Conservation (phyloP, 768 basidiomycete genomes). For the Tricholoma furcatifolium region DNA sequence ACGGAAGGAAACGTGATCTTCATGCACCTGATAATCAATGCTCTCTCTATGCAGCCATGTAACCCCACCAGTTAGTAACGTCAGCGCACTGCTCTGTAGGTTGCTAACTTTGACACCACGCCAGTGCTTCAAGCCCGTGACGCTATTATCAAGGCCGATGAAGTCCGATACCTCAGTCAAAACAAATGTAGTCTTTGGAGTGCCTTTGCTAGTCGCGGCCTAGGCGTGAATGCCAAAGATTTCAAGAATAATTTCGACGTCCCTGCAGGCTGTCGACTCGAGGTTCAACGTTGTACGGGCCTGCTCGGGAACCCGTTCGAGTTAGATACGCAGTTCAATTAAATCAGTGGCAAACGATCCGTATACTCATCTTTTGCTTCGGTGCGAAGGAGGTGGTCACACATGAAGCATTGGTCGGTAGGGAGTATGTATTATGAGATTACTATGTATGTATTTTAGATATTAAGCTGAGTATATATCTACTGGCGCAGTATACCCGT, state of each 20-base stretch:
- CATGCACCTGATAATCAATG: conserved; percentile 38
- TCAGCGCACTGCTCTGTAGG: not conserved
- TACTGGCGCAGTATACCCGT: not conserved
- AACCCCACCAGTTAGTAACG: conserved; percentile 35
- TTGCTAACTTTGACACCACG: not conserved
- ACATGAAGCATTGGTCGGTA: no score
- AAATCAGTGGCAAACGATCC: no score
- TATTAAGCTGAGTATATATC: not conserved
- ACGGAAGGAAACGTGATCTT: conserved; percentile 34
- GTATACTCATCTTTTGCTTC: no score
- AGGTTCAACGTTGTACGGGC: no score
- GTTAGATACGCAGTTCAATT: no score
- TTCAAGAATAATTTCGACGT: conserved; percentile 2
- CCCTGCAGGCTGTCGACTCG: conserved; percentile 4
- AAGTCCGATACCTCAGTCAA: conserved; percentile 33
- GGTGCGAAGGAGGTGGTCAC: no score
- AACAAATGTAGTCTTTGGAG: conserved; percentile 39
- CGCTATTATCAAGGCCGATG: conserved; percentile 42
- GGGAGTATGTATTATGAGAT: no score
- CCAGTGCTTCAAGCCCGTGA: conserved; percentile 33
- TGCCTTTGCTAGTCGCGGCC: conserved; percentile 38
- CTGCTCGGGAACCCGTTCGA: no score
- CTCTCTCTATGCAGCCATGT: conserved; percentile 33
- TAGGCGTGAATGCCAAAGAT: conserved; percentile 22
- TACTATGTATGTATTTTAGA: no score